Base-by-base conservation (phyloP, 139 green algal species). In the Chlamydomonas urium region DNA sequence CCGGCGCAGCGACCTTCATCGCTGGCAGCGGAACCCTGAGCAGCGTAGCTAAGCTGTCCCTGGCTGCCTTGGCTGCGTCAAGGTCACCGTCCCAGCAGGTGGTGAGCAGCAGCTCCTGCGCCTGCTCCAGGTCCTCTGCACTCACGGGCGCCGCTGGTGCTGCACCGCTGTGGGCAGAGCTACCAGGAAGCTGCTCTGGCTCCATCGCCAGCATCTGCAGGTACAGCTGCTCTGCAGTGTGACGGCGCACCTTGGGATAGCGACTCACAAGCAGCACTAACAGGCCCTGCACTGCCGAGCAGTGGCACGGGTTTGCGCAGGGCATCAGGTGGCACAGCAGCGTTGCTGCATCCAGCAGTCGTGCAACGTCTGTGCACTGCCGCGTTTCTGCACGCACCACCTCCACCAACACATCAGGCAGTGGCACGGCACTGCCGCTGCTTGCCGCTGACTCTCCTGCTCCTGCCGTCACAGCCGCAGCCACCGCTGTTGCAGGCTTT, bases 201-300 rank as follows among this genome's bases (percentile, higher is more conserved):
- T 94, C 84, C 45, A 85, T 24, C 0, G 79, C 75, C n/a, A 95
- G 77, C 74, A 97, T 73, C 38, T 74, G 38, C 24, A 94, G 74
- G 80, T 97, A 96, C 36, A 94, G 72, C 76, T 93, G 86, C 86
- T 97, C 92, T 6, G 90, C 90, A n/a, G 84, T 79, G 48, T 84
- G 66, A 1, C 86, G 82, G 17, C 90, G 77, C 38, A 90, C 79
- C 75, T 81, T 88, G 14, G 89, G 88, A 65, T 86, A 92, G 21
- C 69, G 73, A 67, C 75, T 90, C 35, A 48, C 75, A 34, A 95
- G 77, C 45, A 95, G 77, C 14, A 79, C 75, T 53, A 94, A 57
- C 14, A 91, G 70, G 2, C 72, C 75, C 19, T 81, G 71, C 66
- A 93, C 78, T 1, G 92, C 88, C 6, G 26, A 74, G 3, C 32